A percentile compares a stretch with the other conserved stretches of the same genome.
These are phyloP conservation scores for Neonectria sp. DNA, from an alignment of 2,329 filamentous ascomycete species.

Conservation along the genomic window DNA sequence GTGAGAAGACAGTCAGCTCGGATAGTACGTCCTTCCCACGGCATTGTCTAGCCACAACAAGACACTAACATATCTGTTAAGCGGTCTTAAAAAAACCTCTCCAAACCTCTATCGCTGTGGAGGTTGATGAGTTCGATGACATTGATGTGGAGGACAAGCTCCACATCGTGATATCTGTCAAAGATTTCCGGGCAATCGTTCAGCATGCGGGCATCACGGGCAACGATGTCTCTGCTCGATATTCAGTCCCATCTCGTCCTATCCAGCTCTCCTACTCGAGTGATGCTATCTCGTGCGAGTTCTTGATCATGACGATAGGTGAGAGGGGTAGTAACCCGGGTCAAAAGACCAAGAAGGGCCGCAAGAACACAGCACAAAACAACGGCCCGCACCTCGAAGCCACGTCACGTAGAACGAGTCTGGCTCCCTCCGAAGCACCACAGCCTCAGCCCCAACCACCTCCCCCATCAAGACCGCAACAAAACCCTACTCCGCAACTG, in stretches of 20 bases:
- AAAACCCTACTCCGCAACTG: constrained; percentile 52
- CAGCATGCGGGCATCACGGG: constrained; percentile 80
- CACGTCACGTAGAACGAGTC: constrained; percentile 61
- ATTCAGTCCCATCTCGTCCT: constrained; percentile 79
- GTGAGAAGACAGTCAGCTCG: constrained; percentile 81
- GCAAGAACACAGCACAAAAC: constrained; percentile 55
- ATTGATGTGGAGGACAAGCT: constrained; percentile 82
- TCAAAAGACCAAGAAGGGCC: constrained; percentile 64
- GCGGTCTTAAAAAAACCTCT: constrained; percentile 85
- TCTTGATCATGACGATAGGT: constrained; percentile 86
- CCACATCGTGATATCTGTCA: constrained; percentile 86
- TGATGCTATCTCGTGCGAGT: constrained; percentile 80
- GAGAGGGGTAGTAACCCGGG: constrained; percentile 68
- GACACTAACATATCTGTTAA: constrained; percentile 49
- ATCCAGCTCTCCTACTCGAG: constrained; percentile 80
- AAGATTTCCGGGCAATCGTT: constrained; percentile 86
- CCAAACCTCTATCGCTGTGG: constrained; percentile 84
- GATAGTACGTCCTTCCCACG: constrained; percentile 52
- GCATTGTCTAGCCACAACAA: background rate
- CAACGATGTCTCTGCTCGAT: constrained; percentile 76
- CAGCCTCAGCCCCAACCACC: constrained; percentile 42
- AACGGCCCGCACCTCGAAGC: constrained; percentile 63
- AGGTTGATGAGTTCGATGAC: constrained; percentile 82
- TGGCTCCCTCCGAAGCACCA: constrained; percentile 54
- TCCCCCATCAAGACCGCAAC: constrained; percentile 47